These are phyloP conservation scores for Silene noctiflora DNA, from an alignment of 179 eudicot genomes.

Conservation along the genomic window DNA sequence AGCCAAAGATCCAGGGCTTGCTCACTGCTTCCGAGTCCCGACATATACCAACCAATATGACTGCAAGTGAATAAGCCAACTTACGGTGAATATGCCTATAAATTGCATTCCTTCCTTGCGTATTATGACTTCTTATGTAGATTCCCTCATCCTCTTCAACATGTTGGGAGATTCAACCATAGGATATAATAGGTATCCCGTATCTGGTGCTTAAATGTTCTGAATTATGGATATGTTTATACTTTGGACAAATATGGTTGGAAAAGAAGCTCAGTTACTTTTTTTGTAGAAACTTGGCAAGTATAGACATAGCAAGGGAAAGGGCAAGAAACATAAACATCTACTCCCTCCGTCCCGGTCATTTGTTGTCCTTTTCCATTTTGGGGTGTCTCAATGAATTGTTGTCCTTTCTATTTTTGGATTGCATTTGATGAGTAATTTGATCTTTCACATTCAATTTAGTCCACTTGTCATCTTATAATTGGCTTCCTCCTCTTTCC, in stretches of 20 bases:
- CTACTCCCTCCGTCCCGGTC: no score
- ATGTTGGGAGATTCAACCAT: background rate
- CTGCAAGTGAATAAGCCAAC: background rate
- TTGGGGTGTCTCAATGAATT: no score
- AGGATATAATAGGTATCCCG: background rate
- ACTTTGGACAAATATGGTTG: background rate
- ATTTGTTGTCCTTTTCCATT: no score
- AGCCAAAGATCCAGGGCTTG: background rate
- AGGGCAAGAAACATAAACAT: background rate
- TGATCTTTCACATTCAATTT: no score
- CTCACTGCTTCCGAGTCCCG: background rate
- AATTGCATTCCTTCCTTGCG: background rate
- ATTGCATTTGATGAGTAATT: no score
- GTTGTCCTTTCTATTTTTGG: no score
- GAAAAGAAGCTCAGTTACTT: background rate
- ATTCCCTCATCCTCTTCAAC: background rate
- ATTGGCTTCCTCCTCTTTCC: no score
- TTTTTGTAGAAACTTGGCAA: no score
- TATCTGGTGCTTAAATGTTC: background rate
- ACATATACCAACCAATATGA: background rate
- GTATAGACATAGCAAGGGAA: background rate
- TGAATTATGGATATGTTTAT: background rate
- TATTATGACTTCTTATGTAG: background rate
- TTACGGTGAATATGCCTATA: background rate
- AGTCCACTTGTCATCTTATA: no score